Evolutionary conservation across 2,329 filamentous ascomycete genomes (phyloP), one percentile per base, ranked within the genome.

Genomic region (Neofusicoccum umdonicola): DNA sequence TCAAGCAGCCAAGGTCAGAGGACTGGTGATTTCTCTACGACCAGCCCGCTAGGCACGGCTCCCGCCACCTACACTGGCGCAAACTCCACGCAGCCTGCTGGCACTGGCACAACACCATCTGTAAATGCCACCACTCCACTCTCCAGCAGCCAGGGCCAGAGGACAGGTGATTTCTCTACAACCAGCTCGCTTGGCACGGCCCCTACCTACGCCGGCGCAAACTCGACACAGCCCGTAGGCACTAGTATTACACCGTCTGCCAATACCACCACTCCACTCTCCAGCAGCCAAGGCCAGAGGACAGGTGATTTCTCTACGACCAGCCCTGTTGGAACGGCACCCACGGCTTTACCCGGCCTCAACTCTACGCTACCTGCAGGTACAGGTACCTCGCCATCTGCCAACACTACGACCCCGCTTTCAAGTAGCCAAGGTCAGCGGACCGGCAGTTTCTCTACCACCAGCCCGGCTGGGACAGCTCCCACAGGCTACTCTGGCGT

Each of bases 281-380:
- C 52, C 4, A 35, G 50, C 44, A 47, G 44, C 17, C n/a, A 42
- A 4, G 61, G 31, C 41, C 9, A 31, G 9, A 19, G 60, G 11
- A 47, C 35, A 3, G 34, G 61, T 2, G 7, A 3, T 3, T 47
- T 35, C 27, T 44, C 47, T 3, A 48, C 37, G 2, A 54, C 41
- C 8, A 22, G 31, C 3, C 19, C 17, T 9, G 34, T 35, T 4
- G 50, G 42, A 9, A 54, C 48, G 6, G 50, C 51, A 2, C 41
- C 47, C 9, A 39, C 37, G 22, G 22, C 22, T 22, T 4, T 39
- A 39, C 13, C 3, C 11, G 37, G 37, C 13, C 6, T 9, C 6
- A 65, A 56, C 57, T 45, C 39, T 12, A 67, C 60, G 41, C 51
- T 31, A 7, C 51, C 15, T 47, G 51, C 52, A 31, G 62, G 58